Evolutionary conservation across 2,329 filamentous ascomycete species (phyloP).

Genomic region (Lecanicillium sp.): DNA sequence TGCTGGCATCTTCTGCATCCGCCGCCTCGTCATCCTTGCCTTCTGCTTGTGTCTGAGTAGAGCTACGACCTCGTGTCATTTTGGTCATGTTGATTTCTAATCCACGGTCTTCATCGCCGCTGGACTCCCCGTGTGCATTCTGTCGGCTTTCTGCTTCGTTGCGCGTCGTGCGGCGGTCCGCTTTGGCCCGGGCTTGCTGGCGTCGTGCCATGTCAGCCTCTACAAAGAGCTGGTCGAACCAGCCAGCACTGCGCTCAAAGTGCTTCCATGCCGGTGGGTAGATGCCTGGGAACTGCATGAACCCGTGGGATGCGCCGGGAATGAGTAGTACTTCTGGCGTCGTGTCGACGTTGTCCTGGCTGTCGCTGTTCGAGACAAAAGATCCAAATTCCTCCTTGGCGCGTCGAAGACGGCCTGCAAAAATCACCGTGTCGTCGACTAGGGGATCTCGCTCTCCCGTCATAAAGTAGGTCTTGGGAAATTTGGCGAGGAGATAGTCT

Average conservation of each 20-base stretch:
- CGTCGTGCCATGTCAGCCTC: conserved; percentile 34
- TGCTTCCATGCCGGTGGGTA: conserved; percentile 89
- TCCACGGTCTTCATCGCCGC: conserved; percentile 71
- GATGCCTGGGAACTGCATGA: conserved; percentile 80
- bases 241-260: conserved; percentile 67
- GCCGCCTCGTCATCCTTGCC: background rate
- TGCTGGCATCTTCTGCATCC: background rate
- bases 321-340: conserved; percentile 68
- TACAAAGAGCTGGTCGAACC: conserved; percentile 73
- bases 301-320: conserved; percentile 86
- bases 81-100: conserved; percentile 69
- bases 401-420: conserved; percentile 78
- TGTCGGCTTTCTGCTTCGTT: conserved; percentile 13
- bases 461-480: conserved; percentile 89
- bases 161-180: conserved; percentile 15
- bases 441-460: conserved; percentile 93
- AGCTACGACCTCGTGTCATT: conserved; percentile 26
- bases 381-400: conserved; percentile 51
- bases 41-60: conserved; percentile 13
- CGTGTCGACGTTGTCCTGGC: conserved; percentile 33
- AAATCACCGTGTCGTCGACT: conserved; percentile 95
- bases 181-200: conserved; percentile 12
- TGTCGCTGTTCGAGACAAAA: conserved; percentile 13
- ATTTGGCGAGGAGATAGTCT: conserved; percentile 71
- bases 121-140: conserved; percentile 39